A percentile compares a stretch with the other conserved stretches of the same genome.
Evolutionary conservation across 257 asterid genomes (phyloP).

Genomic region (Echites panduratus): DNA sequence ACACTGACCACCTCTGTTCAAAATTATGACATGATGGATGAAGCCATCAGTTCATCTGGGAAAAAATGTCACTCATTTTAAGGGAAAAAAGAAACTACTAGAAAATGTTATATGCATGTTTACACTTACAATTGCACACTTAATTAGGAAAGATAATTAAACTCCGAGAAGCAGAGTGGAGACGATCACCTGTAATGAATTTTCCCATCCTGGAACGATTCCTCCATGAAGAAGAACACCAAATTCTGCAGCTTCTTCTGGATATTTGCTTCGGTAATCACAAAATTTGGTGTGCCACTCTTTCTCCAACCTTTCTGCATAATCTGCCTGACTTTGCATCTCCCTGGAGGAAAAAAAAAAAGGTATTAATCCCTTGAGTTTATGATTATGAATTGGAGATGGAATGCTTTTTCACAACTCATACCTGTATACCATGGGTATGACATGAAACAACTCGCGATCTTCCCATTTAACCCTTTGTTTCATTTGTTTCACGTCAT

Average conservation of each 20-base stretch:
- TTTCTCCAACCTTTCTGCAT: constrained; percentile 31
- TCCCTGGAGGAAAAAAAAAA: constrained; percentile 27
- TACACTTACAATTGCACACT: neutral
- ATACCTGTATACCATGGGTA: constrained; percentile 50
- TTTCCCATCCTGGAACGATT: constrained; percentile 49
- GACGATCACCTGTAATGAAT: constrained; percentile 36
- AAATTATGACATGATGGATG: neutral
- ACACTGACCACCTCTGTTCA: constrained; percentile 37
- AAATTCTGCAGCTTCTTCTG: constrained; percentile 46
- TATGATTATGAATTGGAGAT: neutral
- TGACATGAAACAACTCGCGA: constrained; percentile 41
- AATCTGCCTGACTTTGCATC: constrained; percentile 36
- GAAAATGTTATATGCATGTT: neutral
- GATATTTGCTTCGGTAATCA: constrained; percentile 34
- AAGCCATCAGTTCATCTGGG: neutral
- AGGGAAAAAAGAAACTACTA: neutral
- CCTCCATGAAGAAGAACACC: constrained; percentile 39
- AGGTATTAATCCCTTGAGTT: neutral
- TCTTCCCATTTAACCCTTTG: constrained; percentile 44
- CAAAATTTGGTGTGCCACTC: constrained; percentile 42
- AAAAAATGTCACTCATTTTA: neutral
- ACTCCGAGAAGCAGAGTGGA: neutral
- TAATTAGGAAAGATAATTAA: neutral
- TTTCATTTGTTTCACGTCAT: constrained; percentile 51
- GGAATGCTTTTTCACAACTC: neutral